Evolutionary conservation across 2,329 filamentous ascomycete species (phyloP).

Genomic region (Nannizziopsis barbatae): DNA sequence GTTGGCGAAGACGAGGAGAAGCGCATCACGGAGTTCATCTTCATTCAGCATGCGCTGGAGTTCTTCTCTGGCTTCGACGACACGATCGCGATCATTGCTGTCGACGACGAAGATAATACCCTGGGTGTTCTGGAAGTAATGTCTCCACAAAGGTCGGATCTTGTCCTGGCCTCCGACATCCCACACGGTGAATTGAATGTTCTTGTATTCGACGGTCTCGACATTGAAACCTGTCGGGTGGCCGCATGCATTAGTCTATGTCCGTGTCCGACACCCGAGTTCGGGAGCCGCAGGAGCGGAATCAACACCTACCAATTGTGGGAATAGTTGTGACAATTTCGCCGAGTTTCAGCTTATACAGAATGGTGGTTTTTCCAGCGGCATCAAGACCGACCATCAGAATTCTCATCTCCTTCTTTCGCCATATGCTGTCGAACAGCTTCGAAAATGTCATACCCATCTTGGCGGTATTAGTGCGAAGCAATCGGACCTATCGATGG

Average conservation of each 20-base stretch:
- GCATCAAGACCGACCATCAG: constrained; percentile 99
- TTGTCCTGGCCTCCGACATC: constrained; percentile 99
- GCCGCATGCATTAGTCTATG: constrained; percentile 11
- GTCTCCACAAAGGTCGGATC: constrained; percentile 98
- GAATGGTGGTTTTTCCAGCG: constrained; percentile 98
- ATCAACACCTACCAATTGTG: constrained; percentile 68
- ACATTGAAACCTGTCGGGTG: constrained; percentile 77
- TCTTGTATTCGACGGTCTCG: constrained; percentile 99
- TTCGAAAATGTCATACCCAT: constrained; percentile 99
- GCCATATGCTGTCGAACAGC: constrained; percentile 91
- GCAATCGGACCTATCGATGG: background rate
- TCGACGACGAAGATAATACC: constrained; percentile 99
- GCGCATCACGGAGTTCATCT: constrained; percentile 93
- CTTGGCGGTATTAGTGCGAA: constrained; percentile 37
- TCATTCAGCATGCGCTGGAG: constrained; percentile 98
- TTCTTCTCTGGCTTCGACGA: constrained; percentile 92
- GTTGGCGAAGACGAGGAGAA: constrained; percentile 97
- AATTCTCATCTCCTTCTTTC: constrained; percentile 99
- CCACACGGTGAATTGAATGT: constrained; percentile 99
- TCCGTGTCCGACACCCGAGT: background rate
- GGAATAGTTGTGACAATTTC: constrained; percentile 99
- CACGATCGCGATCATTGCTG: constrained; percentile 95
- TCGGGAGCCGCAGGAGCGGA: background rate
- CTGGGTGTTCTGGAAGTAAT: constrained; percentile 99
- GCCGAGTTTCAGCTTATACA: constrained; percentile 96